Percentiles rank a stretch among this genome's conserved stretches.
phyloP scores from a whole-genome alignment of 805 yeast genomes.

The Pichia kluyveri region DNA sequence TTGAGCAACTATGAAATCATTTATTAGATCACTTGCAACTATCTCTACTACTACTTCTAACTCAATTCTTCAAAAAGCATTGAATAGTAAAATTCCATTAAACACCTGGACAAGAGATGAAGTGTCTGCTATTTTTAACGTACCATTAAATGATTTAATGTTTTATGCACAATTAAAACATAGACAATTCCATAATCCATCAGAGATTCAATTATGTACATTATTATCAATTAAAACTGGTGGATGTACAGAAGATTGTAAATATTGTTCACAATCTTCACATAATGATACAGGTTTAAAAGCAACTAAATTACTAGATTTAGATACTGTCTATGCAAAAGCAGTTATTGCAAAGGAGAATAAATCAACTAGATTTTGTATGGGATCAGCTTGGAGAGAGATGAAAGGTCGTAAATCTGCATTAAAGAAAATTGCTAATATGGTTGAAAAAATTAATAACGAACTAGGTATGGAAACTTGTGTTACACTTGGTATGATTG shows the following conservation, averaged over 20 bases:
- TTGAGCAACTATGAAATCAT: too few relatives aligned
- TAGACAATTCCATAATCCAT: constrained; percentile 56
- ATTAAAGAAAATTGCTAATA: constrained; percentile 48
- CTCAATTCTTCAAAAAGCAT: constrained; percentile 15
- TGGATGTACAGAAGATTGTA: constrained; percentile 77
- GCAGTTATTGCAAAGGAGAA: constrained; percentile 59
- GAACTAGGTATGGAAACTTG: constrained; percentile 67
- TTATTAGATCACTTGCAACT: too few relatives aligned
- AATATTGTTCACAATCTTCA: constrained; percentile 70
- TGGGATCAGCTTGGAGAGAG: constrained; percentile 88
- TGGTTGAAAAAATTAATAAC: constrained; percentile 52
- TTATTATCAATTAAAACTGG: constrained; percentile 69
- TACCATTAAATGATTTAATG: constrained; percentile 57
- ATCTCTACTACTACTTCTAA: too few relatives aligned
- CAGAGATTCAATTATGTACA: constrained; percentile 67
- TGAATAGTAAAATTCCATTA: constrained; percentile 23
- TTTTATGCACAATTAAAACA: constrained; percentile 58
- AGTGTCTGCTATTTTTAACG: constrained; percentile 48
- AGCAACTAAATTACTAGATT: constrained; percentile 52
- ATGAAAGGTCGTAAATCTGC: constrained; percentile 72
- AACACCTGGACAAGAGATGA: constrained; percentile 53
- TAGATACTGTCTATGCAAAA: constrained; percentile 55
- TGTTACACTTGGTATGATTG: constrained; percentile 74
- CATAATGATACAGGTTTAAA: constrained; percentile 62
- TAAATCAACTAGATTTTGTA: constrained; percentile 71